Base-by-base conservation (phyloP, 176 grass and related monocot genomes). In the Poa annua region DNA sequence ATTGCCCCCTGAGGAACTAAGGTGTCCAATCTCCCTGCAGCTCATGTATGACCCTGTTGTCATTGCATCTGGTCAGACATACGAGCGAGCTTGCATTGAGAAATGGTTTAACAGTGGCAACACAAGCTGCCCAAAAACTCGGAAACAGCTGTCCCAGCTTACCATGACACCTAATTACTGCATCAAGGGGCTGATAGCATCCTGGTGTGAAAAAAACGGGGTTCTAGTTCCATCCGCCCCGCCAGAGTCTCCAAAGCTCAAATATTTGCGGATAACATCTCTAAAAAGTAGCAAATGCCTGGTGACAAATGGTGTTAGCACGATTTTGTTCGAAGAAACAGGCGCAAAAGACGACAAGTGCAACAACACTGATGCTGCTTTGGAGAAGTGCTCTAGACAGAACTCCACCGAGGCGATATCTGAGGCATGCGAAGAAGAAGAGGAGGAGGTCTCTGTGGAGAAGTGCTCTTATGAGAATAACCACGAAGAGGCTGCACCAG, bases 1-100 rank as follows among this genome's bases (percentile, higher is more conserved):
- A 45, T 64, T 88, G 50, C 92, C 92, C 66, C 92, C 92, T 29
- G 95, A 94, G 80, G 95, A 97, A 32, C 48, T 97, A 33, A 85
- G 92, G 60, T 97, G 95, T 66, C 95, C 95, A 11, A 97, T 97
- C 72, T 97, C 95, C 14, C 68, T 92, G 84, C 95, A 94, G 38
- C 85, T 97, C 59, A 97, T 97, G 90, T 92, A 89, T 72, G 95
- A 97, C 21, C 95, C 92, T 11, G 92, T 94, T 48, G 57, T 97
- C 17, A 88, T 97, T 16, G 81, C 90, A 50, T 94, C 95, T 55
- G 95, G 95, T 19, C 95, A 97, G 75, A 97, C 95, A 66, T 97
- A 94, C 17, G 95, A 97, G 42, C 90, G 95, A 19, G 90, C 81
- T 17, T 97, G 92, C 81, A 97, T 97, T n/a, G 86, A 92, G 70